Base-by-base conservation (phyloP, 768 basidiomycete species). In the Lactifluus piperatus region DNA sequence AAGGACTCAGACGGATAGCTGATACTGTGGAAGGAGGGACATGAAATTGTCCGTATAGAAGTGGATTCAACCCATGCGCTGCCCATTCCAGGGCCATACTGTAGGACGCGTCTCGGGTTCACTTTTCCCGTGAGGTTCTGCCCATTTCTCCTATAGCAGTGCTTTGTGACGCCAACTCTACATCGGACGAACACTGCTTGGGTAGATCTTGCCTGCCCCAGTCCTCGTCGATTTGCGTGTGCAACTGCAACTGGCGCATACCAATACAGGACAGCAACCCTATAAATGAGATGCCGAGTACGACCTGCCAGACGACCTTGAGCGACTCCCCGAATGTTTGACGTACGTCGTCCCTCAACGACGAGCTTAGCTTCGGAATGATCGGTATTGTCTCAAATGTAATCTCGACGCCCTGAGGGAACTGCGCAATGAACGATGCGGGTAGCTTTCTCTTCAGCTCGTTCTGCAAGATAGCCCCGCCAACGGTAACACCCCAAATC, bases 391-490 rank as follows among this genome's bases (percentile, higher is more conserved):
- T 32, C 30, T 5, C 30, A 10, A 32, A 32, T 9, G 30, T 9
- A 32, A 32, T 32, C 46, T 68, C 65, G 20, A 62, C 61, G 20
- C 68, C 67, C 20, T 62, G 56, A 0, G 68, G 67, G 57, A 73
- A 63, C 30, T 57, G 32, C 0, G 57, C 50, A 1, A 68, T 37
- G 56, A 75, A 71, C 2, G 56, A 59, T 0, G 49, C 29, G 0
- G 77, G 75, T 0, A 77, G 66, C 1, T 59, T 55, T 10, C 56
- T 62, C 10, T 51, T 49, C 26, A 78, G 71, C 56, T 71, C 52
- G 62, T 76, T 77, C 55, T 74, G 72, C 7, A 77, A 66, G 34
- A 75, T 58, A 0, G 71, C 68, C 3, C 69, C 67, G 2, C 74
- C 74, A 36, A 76, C 9, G 30, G 30, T 32, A 9, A 32, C 30